These are phyloP conservation scores for Lathyrus aphaca DNA, from an alignment of 306 rosid genomes.

Conservation along the genomic window DNA sequence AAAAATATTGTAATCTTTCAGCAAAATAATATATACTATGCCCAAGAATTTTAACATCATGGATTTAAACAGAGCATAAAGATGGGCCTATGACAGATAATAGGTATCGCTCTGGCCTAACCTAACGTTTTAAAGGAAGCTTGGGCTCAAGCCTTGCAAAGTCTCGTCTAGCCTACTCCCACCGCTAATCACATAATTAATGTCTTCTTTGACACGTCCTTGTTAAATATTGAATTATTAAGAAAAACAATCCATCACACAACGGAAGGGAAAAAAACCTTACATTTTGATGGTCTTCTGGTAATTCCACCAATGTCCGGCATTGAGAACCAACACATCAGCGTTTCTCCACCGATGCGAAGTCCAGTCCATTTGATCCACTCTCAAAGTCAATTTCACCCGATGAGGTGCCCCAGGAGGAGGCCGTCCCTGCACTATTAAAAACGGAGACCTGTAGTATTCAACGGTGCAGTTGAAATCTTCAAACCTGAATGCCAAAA, in stretches of 20 bases:
- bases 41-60: no score
- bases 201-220: conserved; percentile 15
- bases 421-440: conserved; percentile 80
- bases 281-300: conserved; percentile 78
- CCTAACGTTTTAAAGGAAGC: not conserved
- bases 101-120: not conserved
- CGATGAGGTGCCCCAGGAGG: conserved; percentile 61
- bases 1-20: conserved; percentile 20
- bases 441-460: conserved; percentile 84
- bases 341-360: conserved; percentile 70
- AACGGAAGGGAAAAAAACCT: conserved; percentile 15
- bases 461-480: conserved; percentile 85
- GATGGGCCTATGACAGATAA: not conserved
- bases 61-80: no score
- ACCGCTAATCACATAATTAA: conserved; percentile 14
- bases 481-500: conserved; percentile 71
- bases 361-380: conserved; percentile 79
- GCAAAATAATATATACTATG: not conserved
- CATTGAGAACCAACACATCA: conserved; percentile 77
- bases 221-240: conserved; percentile 23
- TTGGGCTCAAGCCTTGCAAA: not conserved
- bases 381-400: conserved; percentile 62
- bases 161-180: not conserved
- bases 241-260: conserved; percentile 30
- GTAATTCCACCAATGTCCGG: conserved; percentile 94